A percentile compares a stretch with the other conserved stretches of the same genome.
phyloP scores from a whole-genome alignment of 225 moss, liverwort and hornwort species.

The Physcomitrium patens region DNA sequence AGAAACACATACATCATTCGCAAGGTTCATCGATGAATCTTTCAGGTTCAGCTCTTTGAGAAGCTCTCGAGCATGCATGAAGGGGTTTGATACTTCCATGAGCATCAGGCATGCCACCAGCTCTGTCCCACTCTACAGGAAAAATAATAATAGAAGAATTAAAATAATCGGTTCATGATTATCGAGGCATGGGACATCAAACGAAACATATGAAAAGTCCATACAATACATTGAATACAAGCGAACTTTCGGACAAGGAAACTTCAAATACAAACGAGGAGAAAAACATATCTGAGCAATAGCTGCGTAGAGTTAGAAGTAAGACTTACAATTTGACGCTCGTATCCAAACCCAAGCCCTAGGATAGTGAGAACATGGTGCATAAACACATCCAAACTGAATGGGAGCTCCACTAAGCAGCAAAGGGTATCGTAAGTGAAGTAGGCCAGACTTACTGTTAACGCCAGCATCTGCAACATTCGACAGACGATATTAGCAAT shows the following conservation, averaged over 20 bases:
- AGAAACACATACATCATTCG: slow-evolving; percentile 69
- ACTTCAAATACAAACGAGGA: background rate
- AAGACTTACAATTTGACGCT: slow-evolving; percentile 51
- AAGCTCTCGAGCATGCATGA: slow-evolving; percentile 94
- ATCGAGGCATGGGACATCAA: slow-evolving; percentile 1
- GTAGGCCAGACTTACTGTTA: slow-evolving; percentile 83
- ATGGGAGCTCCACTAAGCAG: slow-evolving; percentile 84
- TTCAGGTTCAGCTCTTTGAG: slow-evolving; percentile 81
- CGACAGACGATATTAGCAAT: slow-evolving; percentile 1
- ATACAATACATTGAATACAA: background rate
- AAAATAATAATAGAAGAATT: background rate
- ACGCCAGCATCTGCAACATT: slow-evolving; percentile 77
- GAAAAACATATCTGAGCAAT: slow-evolving; percentile 8
- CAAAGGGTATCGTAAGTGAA: slow-evolving; percentile 93
- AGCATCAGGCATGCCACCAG: slow-evolving; percentile 90
- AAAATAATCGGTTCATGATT: slow-evolving; percentile 5
- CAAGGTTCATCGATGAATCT: slow-evolving; percentile 64
- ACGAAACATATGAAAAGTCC: background rate
- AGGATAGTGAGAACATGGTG: slow-evolving; percentile 81
- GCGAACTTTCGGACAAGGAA: background rate
- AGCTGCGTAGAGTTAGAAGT: background rate
- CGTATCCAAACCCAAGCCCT: slow-evolving; percentile 77
- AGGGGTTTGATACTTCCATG: slow-evolving; percentile 99
- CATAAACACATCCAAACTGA: slow-evolving; percentile 61
- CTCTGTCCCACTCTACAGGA: slow-evolving; percentile 86